A percentile compares a stretch with the other conserved stretches of the same genome.
These are phyloP conservation scores for Phycomyces blakesleeanus DNA, from an alignment of 192 early-diverging fungal species.

Conservation along the genomic window DNA sequence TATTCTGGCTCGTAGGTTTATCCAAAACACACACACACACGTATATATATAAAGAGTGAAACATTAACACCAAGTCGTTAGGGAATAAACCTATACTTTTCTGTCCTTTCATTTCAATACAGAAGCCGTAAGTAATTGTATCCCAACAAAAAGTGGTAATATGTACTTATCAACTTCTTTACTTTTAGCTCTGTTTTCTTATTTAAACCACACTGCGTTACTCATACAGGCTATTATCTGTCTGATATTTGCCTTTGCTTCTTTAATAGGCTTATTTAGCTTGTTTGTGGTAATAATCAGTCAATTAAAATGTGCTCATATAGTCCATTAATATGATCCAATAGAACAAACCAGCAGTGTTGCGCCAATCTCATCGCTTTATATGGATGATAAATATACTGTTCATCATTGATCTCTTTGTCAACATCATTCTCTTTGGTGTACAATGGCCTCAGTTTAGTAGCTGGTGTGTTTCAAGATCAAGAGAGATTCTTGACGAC, in stretches of 20 bases:
- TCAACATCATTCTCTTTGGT: slow-evolving; percentile 32
- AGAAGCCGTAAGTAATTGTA: slow-evolving; percentile 26
- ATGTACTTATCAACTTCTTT: background rate
- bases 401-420: slow-evolving; percentile 24
- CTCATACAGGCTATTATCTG: slow-evolving; percentile 23
- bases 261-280: slow-evolving; percentile 18
- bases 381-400: slow-evolving; percentile 20
- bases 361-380: slow-evolving; percentile 12
- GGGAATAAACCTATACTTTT: slow-evolving; percentile 24
- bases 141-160: background rate
- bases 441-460: slow-evolving; percentile 15
- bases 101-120: slow-evolving; percentile 20
- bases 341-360: slow-evolving; percentile 19
- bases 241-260: slow-evolving; percentile 20
- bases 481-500: slow-evolving; percentile 9
- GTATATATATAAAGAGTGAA: no score
- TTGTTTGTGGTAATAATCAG: slow-evolving; percentile 19
- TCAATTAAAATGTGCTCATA: background rate
- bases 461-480: slow-evolving; percentile 24
- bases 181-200: slow-evolving; percentile 31
- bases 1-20: slow-evolving; percentile 30
- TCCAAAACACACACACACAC: no score
- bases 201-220: slow-evolving; percentile 23
- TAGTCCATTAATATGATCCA: background rate
- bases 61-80: slow-evolving; percentile 2